Conservation (phyloP, 108 stramenopile genomes). For the Skeletonema costatum region DNA sequence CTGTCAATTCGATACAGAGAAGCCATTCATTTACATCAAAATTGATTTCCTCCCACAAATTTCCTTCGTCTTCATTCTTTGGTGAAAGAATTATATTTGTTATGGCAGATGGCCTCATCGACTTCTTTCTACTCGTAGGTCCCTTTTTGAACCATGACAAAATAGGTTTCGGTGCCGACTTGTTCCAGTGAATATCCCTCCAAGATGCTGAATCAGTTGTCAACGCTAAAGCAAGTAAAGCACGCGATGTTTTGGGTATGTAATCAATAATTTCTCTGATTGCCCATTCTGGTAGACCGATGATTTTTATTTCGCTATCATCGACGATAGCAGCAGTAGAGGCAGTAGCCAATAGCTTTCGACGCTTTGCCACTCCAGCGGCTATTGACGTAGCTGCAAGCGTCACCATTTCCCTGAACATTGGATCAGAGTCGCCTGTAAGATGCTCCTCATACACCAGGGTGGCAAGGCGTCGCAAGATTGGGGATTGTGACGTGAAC, state of each 20-base stretch:
- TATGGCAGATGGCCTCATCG: neutral
- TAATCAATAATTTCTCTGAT: neutral
- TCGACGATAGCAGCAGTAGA: no score
- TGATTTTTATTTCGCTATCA: neutral
- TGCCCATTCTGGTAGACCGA: neutral
- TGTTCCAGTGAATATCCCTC: neutral
- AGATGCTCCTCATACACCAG: no score
- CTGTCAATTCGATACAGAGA: neutral
- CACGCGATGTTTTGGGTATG: constrained; percentile 1
- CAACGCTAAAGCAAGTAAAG: neutral
- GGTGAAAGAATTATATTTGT: neutral
- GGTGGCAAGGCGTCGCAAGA: no score
- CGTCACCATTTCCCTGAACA: no score
- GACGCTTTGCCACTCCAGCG: no score
- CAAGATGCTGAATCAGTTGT: neutral
- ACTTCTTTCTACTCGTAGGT: neutral
- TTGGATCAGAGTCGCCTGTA: no score
- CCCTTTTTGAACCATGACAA: neutral
- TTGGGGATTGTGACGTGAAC: no score
- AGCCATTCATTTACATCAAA: neutral
- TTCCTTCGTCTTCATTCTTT: neutral
- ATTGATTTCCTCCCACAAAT: neutral
- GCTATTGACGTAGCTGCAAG: no score
- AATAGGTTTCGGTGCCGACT: neutral
- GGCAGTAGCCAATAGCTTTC: no score